Base-by-base conservation (phyloP, 2,329 filamentous ascomycete genomes). In the Trichoderma hamatum region DNA sequence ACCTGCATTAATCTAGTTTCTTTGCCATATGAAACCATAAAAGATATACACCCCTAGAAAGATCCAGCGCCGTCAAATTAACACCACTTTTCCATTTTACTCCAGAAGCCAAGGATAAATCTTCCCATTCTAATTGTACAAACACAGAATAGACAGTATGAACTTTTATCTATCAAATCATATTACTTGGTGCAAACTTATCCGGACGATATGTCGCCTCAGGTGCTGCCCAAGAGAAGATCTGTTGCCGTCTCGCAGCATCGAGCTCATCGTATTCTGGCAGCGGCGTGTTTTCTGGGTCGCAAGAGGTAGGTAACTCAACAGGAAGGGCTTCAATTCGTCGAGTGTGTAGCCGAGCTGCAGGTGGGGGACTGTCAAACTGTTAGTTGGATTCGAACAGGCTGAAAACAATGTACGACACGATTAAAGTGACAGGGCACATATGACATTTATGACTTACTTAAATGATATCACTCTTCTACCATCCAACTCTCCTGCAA, bases 251-350 rank as follows among this genome's bases (percentile, higher is more conserved):
- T 9, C 21, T n/a, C 46, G 30, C 51, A 60, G 70, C 58, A 43
- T 59, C 28, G 14, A 32, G 1, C 1, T 70, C 71, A 49, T 72
- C 72, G 55, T 81, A 81, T 32, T 69, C 71, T 1, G 81, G 81
- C n/a, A 79, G 72, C 16, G 78, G 77, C 24, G 78, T 79, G 52
- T 76, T 75, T 1, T 73, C 76, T 1, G 75, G 77, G 5, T 77
- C 75, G 1, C 69, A 61, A 9, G 75, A 77, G 1, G 75, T 71
- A 4, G 81, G 78, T 2, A 83, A 72, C 70, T 83, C 82, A 1
- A 76, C 78, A 0, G 74, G 74, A 3, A 3, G 28, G 21, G 55
- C 54, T 26, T 28, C 2, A 10, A 32, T 7, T 32, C 14, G 39
- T 43, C 16, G 32, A n/a, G 19, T 7, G n/a, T 30, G 43, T 19